Conservation (phyloP, 495 filamentous ascomycete genomes). For the Penicillium roqueforti region DNA sequence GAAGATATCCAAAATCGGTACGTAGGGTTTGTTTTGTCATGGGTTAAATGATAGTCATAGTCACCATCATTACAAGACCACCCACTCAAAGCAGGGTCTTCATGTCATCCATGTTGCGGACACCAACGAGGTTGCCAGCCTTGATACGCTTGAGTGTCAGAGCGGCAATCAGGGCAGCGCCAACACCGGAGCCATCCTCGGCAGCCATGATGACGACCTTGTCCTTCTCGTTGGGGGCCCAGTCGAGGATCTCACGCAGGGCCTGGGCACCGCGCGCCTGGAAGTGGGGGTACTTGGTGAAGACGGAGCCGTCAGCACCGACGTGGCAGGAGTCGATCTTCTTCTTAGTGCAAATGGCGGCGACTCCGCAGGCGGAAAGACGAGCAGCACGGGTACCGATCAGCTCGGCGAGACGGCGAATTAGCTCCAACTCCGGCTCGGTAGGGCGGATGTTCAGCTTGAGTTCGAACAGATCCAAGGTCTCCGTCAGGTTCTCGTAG, state of each 20-base stretch:
- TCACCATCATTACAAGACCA: neutral
- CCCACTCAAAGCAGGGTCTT: conserved; percentile 30
- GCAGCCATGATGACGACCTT: conserved; percentile 81
- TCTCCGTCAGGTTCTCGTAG: conserved; percentile 89
- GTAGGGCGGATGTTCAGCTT: conserved; percentile 65
- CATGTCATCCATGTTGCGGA: conserved; percentile 62
- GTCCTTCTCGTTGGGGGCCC: conserved; percentile 74
- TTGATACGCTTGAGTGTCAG: conserved; percentile 83
- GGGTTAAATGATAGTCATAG: neutral
- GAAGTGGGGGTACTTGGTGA: conserved; percentile 98
- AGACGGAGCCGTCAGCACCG: conserved; percentile 91
- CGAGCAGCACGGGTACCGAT: conserved; percentile 93
- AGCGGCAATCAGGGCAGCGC: conserved; percentile 89
- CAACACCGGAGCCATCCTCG: conserved; percentile 95
- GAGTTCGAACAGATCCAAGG: conserved; percentile 69
- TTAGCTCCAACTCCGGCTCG: conserved; percentile 74
- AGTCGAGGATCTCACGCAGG: conserved; percentile 90
- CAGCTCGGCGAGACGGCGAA: conserved; percentile 82
- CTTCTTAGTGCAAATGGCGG: conserved; percentile 95
- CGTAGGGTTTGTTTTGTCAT: neutral
- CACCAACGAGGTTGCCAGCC: conserved; percentile 73
- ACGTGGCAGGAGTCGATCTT: conserved; percentile 82
- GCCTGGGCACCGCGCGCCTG: conserved; percentile 84
- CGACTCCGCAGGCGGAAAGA: conserved; percentile 88
- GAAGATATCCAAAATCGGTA: neutral